phyloP scores from a whole-genome alignment of 768 basidiomycete species.

The Amanita rubescens region DNA sequence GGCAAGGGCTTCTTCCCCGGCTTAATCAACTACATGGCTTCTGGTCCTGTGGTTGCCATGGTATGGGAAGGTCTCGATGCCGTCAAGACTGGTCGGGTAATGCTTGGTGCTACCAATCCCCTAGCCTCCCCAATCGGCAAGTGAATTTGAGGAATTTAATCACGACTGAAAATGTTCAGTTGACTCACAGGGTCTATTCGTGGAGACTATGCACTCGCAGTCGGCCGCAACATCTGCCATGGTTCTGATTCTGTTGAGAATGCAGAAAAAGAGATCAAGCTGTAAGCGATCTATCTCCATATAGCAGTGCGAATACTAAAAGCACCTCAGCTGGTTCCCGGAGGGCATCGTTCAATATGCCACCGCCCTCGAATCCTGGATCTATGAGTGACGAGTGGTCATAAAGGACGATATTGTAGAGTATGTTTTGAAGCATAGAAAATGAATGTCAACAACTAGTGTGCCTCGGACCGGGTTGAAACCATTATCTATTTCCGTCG shows the following conservation, averaged over 20 bases:
- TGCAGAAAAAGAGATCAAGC: slow-evolving; percentile 89
- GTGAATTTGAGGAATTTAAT: slow-evolving; percentile 18
- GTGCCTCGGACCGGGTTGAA: neutral
- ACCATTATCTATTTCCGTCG: neutral
- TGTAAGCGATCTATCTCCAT: slow-evolving; percentile 44
- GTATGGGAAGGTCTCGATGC: slow-evolving; percentile 94
- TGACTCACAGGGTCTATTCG: slow-evolving; percentile 82
- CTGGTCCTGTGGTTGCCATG: slow-evolving; percentile 93
- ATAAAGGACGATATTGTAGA: neutral
- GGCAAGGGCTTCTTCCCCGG: slow-evolving; percentile 95
- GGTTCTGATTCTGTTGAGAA: slow-evolving; percentile 85
- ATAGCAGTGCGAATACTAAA: neutral
- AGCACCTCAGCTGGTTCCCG: slow-evolving; percentile 74
- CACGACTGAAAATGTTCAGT: slow-evolving; percentile 5
- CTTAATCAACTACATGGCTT: slow-evolving; percentile 92
- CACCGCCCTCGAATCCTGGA: slow-evolving; percentile 57
- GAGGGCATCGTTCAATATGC: slow-evolving; percentile 73
- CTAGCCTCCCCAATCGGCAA: slow-evolving; percentile 78
- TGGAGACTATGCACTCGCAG: slow-evolving; percentile 90
- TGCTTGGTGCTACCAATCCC: slow-evolving; percentile 98
- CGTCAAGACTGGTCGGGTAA: slow-evolving; percentile 90
- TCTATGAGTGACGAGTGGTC: slow-evolving; percentile 57
- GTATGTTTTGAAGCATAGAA: neutral
- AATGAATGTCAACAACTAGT: neutral
- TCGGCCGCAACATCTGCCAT: slow-evolving; percentile 93